Evolutionary conservation across 2,329 filamentous ascomycete species (phyloP).

Genomic region (Trichoderma endophyticum): DNA sequence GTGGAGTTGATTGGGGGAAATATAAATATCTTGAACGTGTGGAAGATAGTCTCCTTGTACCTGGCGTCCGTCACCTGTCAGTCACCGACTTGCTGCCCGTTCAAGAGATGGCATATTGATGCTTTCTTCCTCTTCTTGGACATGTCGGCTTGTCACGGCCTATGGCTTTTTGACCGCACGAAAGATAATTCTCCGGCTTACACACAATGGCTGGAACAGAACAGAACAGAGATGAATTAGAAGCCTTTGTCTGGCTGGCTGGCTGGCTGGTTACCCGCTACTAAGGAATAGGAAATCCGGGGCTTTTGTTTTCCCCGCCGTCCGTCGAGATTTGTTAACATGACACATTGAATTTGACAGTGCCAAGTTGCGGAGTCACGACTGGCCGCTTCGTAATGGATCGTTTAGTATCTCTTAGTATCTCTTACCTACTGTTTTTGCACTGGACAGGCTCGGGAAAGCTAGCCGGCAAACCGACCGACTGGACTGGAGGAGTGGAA

Average conservation of each 20-base stretch:
- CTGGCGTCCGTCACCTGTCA: not conserved
- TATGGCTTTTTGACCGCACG: not conserved
- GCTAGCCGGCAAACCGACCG: not conserved
- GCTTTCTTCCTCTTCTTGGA: not conserved
- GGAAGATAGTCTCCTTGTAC: not conserved
- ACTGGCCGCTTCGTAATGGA: not conserved
- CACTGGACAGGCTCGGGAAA: not conserved
- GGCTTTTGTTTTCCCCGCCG: not conserved
- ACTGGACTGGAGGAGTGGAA: not conserved
- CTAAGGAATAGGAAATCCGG: not conserved
- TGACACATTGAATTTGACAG: not conserved
- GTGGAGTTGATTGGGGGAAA: not conserved
- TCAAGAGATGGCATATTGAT: not conserved
- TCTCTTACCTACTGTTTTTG: not conserved
- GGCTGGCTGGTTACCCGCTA: not conserved
- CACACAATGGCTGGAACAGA: not conserved
- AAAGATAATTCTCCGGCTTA: not conserved
- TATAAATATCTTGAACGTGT: not conserved
- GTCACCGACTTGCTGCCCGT: not conserved
- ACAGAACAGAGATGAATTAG: not conserved
- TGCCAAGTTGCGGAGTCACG: not conserved
- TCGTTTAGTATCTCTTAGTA: not conserved
- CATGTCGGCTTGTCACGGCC: not conserved
- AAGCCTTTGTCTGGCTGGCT: not conserved
- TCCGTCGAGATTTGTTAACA: not conserved